phyloP scores from a whole-genome alignment of 169 alveolate genomes.

The Blepharisma undulans region DNA sequence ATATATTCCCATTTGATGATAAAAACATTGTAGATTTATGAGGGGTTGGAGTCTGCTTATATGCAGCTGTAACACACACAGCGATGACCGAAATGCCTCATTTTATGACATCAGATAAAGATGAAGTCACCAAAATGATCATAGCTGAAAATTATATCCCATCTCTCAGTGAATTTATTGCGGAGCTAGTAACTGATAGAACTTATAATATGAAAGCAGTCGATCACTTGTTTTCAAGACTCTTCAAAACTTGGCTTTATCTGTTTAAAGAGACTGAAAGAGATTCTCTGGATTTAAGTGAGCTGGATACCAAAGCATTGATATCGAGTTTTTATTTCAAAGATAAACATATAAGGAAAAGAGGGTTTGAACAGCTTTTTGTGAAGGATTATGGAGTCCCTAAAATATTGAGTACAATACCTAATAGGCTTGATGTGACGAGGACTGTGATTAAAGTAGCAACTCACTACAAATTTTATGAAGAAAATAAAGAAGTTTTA shows the following conservation, averaged over 20 bases:
- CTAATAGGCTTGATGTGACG: background rate
- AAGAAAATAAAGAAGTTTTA: too few species aligned
- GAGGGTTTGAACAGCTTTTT: background rate
- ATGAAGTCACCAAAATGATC: too few species aligned
- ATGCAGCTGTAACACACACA: too few species aligned
- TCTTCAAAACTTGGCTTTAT: background rate
- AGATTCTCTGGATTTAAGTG: too few species aligned
- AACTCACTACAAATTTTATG: too few species aligned
- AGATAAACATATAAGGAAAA: background rate
- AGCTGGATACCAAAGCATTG: too few species aligned
- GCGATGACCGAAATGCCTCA: background rate
- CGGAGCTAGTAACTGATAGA: too few species aligned
- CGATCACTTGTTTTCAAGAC: background rate
- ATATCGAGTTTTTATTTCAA: background rate
- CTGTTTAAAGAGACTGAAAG: conserved; percentile 2
- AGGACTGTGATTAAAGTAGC: background rate
- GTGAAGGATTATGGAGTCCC: background rate
- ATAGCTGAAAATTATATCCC: too few species aligned
- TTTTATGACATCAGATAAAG: background rate
- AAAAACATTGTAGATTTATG: background rate
- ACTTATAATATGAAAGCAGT: too few species aligned
- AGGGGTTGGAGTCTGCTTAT: background rate
- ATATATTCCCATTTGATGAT: background rate
- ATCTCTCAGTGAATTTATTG: too few species aligned
- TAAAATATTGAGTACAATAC: background rate